Evolutionary conservation across 2,329 filamentous ascomycete genomes (phyloP), one percentile per base, ranked within the genome.

Genomic region (Sporothrix protearum): DNA sequence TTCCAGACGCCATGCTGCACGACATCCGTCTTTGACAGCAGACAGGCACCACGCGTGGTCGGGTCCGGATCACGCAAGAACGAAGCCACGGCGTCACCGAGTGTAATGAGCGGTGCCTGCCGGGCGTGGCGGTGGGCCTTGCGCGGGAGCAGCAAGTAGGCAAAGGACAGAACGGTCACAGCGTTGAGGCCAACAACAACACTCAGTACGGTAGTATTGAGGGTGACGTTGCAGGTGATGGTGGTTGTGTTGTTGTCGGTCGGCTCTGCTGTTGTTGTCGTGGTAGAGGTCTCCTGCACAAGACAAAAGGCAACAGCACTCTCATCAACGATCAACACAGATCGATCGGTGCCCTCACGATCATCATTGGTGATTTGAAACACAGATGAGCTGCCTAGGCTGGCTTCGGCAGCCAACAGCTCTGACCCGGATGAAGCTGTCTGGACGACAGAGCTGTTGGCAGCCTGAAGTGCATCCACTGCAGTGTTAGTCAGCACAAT

Each of bases 51-150:
- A 36, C 78, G 78, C 0, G 84, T 86, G 1, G 79, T 80, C 0
- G 77, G 76, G 75, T 87, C 85, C 0, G 84, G 81, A 1, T 81
- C 79, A 14, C 78, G 77, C 61, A 87, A 80, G 71, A 87, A 86
- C 1, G 85, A 86, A 5, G 80, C 76, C n/a, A 87, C 78, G 36
- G 83, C 83, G 73, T 87, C 85, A 42, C 85, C 85, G 2, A 86
- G 79, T 0, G 84, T 86, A 19, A 83, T 81, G 4, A 87, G 80
- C 0, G 84, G 84, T 19, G 78, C 77, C 74, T 84, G 82, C 22
- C 76, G 77, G 42, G 74, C 73, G 39, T 72, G 75, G 36, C 74
- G 73, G 22, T 76, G 61, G 2, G 81, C 77, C 45, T 77, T 76
- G 59, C 75, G 73, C 72, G 76, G 78, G n/a, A 79, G 77, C n/a